Evolutionary conservation across 345 rosid genomes (phyloP), one percentile per base, ranked within the genome.

Genomic region (Salix caprea): DNA sequence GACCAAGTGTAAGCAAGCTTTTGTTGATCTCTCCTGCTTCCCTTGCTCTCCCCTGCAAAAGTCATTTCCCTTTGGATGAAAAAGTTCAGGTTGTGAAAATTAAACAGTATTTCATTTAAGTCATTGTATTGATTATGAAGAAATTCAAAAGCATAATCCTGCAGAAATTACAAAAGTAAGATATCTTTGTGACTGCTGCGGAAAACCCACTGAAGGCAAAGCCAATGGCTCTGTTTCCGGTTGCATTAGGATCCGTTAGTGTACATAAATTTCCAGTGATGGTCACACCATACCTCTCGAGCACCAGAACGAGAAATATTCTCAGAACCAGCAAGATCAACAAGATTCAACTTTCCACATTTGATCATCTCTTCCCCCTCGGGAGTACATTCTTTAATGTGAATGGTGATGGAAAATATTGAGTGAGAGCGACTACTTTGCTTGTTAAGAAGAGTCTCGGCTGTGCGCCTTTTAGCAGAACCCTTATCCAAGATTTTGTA

Each of bases 291-390:
- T 88, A 96, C 98, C 96, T 96, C 99, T 77, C 97, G 82, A 26
- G 98, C 99, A 76, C 99, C 99, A 67, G 99, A 96, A 28, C 98
- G 97, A 9, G 97, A 93, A 84, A 96, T 96, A 86, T 96, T 96
- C 87, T 96, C 98, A 7, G 99, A 96, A 79, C 99, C 99, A 86
- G 98, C 98, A 84, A 96, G 99, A 76, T 93, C 99, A 78, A 96
- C 97, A 71, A 96, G 99, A 84, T 96, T 96, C 73, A 96, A 89
- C 84, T 96, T 96, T 81, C 99, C 99, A 64, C 97, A 92, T 82
- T 92, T 96, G 80, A 96, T 93, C 98, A 96, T 87, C 86, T 96
- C 99, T 88, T 96, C 99, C 13, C 99, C 99, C 85, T 96, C 98
- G 12, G 96, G 98, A 62, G 99, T 96, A 74, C 88, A 89, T 81